These are phyloP conservation scores for Ceriops decandra DNA, from an alignment of 345 rosid species.

Conservation along the genomic window DNA sequence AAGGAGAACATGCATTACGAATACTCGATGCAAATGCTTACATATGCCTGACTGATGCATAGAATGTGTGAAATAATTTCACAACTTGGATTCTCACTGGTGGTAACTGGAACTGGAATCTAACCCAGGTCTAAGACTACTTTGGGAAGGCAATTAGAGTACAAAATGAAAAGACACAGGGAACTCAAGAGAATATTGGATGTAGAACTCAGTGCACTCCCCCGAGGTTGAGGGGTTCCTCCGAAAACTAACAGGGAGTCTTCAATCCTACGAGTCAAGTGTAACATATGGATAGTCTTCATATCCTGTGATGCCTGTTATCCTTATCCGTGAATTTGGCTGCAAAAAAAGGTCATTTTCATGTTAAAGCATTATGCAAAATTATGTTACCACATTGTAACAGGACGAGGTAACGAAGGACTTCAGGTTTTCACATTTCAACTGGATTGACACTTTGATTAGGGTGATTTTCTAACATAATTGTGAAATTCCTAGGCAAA, in stretches of 20 bases:
- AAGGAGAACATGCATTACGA: no score
- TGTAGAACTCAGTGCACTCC: background rate
- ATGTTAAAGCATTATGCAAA: background rate
- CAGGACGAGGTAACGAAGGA: no score
- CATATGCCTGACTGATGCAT: no score
- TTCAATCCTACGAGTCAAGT: constrained; percentile 28
- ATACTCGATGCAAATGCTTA: no score
- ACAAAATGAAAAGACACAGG: constrained; percentile 5
- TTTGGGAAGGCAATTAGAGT: constrained; percentile 19
- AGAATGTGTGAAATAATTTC: no score
- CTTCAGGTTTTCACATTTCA: no score
- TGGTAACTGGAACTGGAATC: background rate
- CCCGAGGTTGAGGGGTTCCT: no score
- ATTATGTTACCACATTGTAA: no score
- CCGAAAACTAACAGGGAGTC: background rate
- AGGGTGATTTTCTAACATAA: no score
- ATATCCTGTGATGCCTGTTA: constrained; percentile 78
- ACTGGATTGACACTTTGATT: no score
- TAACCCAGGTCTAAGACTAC: background rate
- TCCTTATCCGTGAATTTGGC: constrained; percentile 88
- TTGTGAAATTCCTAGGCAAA: no score
- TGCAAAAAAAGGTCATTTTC: constrained; percentile 28
- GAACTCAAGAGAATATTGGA: constrained; percentile 3
- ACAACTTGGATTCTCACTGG: no score
- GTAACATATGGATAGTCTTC: constrained; percentile 64